phyloP scores from a whole-genome alignment of 2,329 filamentous ascomycete species.

The Sporothrix humicola region DNA sequence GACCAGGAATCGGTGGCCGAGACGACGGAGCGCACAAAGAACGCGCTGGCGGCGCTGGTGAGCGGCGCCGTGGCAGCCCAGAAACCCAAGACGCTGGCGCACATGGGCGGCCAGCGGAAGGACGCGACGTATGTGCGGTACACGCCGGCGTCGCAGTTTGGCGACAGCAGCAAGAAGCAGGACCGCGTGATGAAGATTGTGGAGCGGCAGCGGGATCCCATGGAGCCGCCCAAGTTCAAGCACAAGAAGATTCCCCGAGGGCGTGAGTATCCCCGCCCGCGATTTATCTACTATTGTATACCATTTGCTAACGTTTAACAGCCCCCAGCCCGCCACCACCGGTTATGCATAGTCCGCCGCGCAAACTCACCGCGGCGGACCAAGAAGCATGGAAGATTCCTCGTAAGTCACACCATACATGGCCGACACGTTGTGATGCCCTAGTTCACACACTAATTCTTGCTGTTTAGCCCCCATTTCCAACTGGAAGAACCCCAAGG shows the following conservation, averaged over 20 bases:
- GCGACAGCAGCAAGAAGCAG: constrained; percentile 81
- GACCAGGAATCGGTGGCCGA: constrained; percentile 82
- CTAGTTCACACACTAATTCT: constrained; percentile 47
- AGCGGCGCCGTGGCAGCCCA: constrained; percentile 87
- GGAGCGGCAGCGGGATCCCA: constrained; percentile 87
- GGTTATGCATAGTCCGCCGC: constrained; percentile 90
- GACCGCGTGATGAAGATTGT: constrained; percentile 99
- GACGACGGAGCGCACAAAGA: constrained; percentile 86
- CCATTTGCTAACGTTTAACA: constrained; percentile 11
- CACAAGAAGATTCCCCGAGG: constrained; percentile 92
- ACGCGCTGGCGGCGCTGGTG: constrained; percentile 81
- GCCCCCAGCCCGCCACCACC: constrained; percentile 89
- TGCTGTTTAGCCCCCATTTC: constrained; percentile 67
- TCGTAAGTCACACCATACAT: constrained; percentile 50
- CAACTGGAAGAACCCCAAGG: constrained; percentile 99
- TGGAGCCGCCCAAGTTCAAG: constrained; percentile 98
- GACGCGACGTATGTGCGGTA: constrained; percentile 95
- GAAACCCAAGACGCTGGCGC: constrained; percentile 93
- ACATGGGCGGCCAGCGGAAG: constrained; percentile 66
- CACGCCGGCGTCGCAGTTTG: constrained; percentile 96
- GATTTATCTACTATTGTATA: neutral
- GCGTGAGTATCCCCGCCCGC: constrained; percentile 29
- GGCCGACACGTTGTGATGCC: no score
- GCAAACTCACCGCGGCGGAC: constrained; percentile 94
- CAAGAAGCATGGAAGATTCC: constrained; percentile 93